Evolutionary conservation across 2,329 filamentous ascomycete species (phyloP).

Genomic region (Pestalotiopsis sp.): DNA sequence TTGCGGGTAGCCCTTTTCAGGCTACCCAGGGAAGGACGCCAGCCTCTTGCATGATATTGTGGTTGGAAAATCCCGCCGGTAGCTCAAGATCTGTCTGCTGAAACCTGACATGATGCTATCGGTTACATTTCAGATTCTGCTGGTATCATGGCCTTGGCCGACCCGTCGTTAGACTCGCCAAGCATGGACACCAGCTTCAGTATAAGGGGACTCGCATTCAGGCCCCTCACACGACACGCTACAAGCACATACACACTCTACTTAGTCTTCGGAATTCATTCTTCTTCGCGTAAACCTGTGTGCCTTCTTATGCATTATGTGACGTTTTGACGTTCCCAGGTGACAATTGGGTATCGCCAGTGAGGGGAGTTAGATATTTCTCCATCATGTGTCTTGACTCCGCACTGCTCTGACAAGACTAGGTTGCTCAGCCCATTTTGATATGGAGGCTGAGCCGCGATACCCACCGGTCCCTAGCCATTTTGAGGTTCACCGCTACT

Average conservation of each 20-base stretch:
- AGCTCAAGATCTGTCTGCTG: too few relatives aligned
- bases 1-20: background rate
- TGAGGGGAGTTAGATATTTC: too few relatives aligned
- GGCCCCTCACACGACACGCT: background rate
- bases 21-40: background rate
- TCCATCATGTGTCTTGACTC: too few relatives aligned
- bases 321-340: background rate
- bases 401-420: too few relatives aligned
- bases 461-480: too few relatives aligned
- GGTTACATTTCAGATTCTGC: too few relatives aligned
- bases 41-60: too few relatives aligned
- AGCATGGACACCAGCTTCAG: background rate
- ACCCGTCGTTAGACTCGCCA: background rate
- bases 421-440: too few relatives aligned
- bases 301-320: background rate
- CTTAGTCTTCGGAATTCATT: background rate
- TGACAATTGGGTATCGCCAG: background rate
- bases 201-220: background rate
- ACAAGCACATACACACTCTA: background rate
- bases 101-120: too few relatives aligned
- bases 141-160: too few relatives aligned
- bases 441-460: too few relatives aligned
- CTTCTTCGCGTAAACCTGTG: background rate
- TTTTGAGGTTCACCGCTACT: too few relatives aligned
- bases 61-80: background rate